Percentiles rank a stretch among this genome's conserved stretches.
phyloP scores from a whole-genome alignment of 164 flowering plant genomes.

The Liriodendron chinense region DNA sequence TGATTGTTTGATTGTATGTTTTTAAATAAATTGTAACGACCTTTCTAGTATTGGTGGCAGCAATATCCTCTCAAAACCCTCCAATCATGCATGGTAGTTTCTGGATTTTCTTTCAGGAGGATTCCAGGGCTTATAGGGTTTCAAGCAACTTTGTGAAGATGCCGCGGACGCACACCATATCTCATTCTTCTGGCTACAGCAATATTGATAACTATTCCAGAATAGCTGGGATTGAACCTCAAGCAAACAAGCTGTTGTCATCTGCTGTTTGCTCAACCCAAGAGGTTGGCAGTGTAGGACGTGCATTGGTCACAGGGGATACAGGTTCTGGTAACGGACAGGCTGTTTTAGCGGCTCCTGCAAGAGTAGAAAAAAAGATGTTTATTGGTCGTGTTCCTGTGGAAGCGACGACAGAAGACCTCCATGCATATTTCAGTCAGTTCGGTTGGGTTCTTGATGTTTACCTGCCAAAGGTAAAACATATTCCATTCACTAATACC shows the following conservation, averaged over 20 bases:
- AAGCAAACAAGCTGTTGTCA: conserved; percentile 4
- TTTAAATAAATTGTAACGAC: neutral
- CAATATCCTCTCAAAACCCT: neutral
- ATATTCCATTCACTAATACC: neutral
- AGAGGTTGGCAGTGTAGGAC: conserved; percentile 6
- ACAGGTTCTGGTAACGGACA: conserved; percentile 11
- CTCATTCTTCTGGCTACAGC: conserved; percentile 5
- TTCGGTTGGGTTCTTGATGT: conserved; percentile 25
- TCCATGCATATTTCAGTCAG: conserved; percentile 26
- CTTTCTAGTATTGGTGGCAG: neutral
- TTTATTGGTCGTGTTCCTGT: conserved; percentile 23
- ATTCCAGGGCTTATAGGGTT: conserved; percentile 14
- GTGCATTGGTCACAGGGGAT: conserved; percentile 13
- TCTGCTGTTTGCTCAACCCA: conserved; percentile 3
- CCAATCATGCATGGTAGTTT: neutral
- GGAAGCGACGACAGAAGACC: conserved; percentile 24
- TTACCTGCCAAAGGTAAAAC: conserved; percentile 22
- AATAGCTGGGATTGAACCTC: conserved; percentile 6
- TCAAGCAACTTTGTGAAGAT: conserved; percentile 11
- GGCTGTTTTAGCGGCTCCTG: conserved; percentile 8
- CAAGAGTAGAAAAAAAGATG: conserved; percentile 15
- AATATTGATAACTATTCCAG: conserved; percentile 6
- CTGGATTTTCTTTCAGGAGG: conserved; percentile 15
- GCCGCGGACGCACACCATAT: conserved; percentile 2
- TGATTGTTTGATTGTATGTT: neutral